phyloP scores from a whole-genome alignment of 345 rosid species.

The Microcos paniculata region DNA sequence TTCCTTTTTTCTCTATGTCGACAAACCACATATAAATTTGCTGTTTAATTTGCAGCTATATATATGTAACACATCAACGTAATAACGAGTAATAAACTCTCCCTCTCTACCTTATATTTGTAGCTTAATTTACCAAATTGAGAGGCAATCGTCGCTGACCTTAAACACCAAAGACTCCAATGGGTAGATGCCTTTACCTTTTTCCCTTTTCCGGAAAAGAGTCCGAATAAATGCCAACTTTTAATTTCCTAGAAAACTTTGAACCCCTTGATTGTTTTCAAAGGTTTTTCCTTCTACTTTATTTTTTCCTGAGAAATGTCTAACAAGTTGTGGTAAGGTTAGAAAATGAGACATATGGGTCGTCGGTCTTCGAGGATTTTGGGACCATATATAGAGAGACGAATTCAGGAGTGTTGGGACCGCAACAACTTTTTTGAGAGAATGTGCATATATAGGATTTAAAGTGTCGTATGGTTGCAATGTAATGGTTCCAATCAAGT shows the following conservation, averaged over 20 bases:
- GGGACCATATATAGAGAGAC: slow-evolving; percentile 11
- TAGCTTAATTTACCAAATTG: slow-evolving; percentile 18
- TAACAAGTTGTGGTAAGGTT: background rate
- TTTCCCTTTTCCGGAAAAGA: too few species aligned
- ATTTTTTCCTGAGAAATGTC: background rate
- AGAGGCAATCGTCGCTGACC: background rate
- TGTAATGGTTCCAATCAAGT: too few species aligned
- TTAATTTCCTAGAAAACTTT: background rate
- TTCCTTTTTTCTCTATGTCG: background rate
- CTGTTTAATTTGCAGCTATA: background rate
- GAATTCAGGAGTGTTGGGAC: background rate
- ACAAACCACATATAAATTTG: slow-evolving; percentile 1
- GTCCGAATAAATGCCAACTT: background rate
- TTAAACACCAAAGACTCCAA: background rate
- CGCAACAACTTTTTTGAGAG: background rate
- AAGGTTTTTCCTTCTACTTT: background rate
- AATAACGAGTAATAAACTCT: slow-evolving; percentile 10
- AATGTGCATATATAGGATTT: too few species aligned
- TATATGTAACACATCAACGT: background rate
- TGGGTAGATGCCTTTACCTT: too few species aligned
- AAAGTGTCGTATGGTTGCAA: too few species aligned
- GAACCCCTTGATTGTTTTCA: slow-evolving; percentile 1
- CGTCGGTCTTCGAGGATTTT: slow-evolving; percentile 5
- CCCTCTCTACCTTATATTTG: slow-evolving; percentile 12
- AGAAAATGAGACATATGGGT: slow-evolving; percentile 5